Conservation (phyloP, 2,329 filamentous ascomycete species). For the Cercospora sesami region DNA sequence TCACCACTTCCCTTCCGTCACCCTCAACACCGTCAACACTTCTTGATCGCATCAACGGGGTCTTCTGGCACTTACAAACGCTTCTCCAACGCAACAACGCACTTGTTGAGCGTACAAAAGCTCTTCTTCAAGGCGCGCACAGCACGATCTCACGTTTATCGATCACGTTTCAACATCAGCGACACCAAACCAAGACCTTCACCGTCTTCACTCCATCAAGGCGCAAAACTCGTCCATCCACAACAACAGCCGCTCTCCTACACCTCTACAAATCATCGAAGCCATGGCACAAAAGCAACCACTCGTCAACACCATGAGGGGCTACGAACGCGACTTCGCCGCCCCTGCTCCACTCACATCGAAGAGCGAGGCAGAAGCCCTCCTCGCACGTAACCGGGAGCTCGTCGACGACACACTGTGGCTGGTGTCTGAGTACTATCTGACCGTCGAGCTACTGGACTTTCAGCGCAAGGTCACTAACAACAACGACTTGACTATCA, state of each 20-base stretch:
- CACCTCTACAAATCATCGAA: neutral
- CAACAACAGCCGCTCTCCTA: neutral
- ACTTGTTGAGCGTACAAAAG: neutral
- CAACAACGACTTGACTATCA: neutral
- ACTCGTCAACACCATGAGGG: neutral
- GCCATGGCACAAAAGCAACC: neutral
- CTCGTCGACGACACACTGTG: constrained; percentile 2
- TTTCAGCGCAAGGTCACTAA: neutral
- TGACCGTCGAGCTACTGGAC: neutral
- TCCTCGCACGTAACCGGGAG: constrained; percentile 3
- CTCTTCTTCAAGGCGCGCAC: neutral
- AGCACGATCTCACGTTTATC: neutral
- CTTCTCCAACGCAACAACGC: no score
- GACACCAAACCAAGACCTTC: neutral
- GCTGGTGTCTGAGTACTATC: neutral
- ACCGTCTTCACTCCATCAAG: neutral
- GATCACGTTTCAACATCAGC: neutral
- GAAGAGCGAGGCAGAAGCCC: neutral
- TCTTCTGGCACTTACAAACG: no score
- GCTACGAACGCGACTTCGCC: constrained; percentile 3
- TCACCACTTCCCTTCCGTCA: neutral
- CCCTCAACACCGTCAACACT: neutral
- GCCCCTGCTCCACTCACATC: neutral
- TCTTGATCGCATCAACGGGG: neutral
- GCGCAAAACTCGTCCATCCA: neutral